A percentile compares a stretch with the other conserved stretches of the same genome.
Evolutionary conservation across 768 basidiomycete genomes (phyloP).

Genomic region (Agaricus bisporus): DNA sequence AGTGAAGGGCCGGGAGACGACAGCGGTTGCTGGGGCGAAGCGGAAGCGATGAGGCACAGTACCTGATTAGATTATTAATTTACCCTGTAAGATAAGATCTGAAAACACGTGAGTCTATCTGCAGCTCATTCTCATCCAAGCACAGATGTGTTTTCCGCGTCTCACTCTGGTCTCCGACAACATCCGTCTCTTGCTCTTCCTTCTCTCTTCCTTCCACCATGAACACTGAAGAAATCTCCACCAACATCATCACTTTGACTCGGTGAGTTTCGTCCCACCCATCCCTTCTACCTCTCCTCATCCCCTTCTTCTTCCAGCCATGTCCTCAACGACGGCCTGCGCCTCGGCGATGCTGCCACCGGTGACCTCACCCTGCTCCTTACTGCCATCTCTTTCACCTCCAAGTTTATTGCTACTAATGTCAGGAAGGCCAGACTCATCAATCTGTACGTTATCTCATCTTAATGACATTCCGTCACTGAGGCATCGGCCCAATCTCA

Average conservation of each 20-base stretch:
- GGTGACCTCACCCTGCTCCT: constrained; percentile 94
- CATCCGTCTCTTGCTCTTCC: constrained; percentile 11
- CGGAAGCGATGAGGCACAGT: constrained; percentile 49
- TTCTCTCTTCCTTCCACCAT: constrained; percentile 20
- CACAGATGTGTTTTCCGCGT: background rate
- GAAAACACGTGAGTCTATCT: constrained; percentile 23
- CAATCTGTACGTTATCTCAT: constrained; percentile 67
- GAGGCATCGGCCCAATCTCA: background rate
- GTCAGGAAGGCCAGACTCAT: constrained; percentile 96
- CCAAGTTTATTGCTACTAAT: constrained; percentile 97
- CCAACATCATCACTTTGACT: constrained; percentile 90
- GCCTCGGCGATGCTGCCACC: constrained; percentile 75
- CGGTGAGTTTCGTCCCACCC: constrained; percentile 42
- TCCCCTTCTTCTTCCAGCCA: constrained; percentile 31
- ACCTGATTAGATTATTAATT: constrained; percentile 12
- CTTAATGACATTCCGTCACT: constrained; percentile 3
- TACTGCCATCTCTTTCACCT: constrained; percentile 92
- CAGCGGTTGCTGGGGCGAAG: constrained; percentile 47
- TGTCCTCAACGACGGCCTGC: constrained; percentile 81
- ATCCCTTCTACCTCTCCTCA: constrained; percentile 3
- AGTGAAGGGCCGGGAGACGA: constrained; percentile 38
- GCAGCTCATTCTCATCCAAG: background rate
- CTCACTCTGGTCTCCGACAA: background rate
- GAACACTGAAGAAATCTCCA: constrained; percentile 63
- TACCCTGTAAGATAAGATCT: constrained; percentile 17